Evolutionary conservation across 352 stramenopile genomes (phyloP), one percentile per base, ranked within the genome.

Genomic region (Phytophthora gonapodyides): DNA sequence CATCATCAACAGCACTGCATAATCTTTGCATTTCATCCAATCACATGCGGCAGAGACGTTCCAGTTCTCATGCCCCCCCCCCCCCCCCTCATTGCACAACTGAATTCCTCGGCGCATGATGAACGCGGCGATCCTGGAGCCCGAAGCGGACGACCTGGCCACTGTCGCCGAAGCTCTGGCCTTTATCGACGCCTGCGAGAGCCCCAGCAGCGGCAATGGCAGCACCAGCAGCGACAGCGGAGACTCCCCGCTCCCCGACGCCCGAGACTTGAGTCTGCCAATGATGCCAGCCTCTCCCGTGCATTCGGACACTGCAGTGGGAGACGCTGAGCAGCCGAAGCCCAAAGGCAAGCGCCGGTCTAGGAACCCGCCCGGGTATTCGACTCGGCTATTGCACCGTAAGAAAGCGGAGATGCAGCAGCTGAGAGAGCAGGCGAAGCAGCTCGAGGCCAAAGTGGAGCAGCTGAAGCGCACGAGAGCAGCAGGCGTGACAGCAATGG

Each of bases 341-440:
- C 31, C 49, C n/a, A 67, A 67, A 24, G 57, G 45, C 31, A 67
- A 59, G 35, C 57, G 57, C 6, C 34, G 33, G 7, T 66, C 63
- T 2, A 71, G 51, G 46, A 71, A 57, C 40, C 52, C 61, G 0
- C 61, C 62, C 38, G 62, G 61, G 4, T 71, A 69, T 41, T 75
- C 67, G 21, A 75, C 67, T 15, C 35, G 15, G 6, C 31, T 75
- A 7, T n/a, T 71, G 56, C 67, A 69, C 16, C 67, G 67, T 3
- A 75, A 75, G 36, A 69, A 70, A 47, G 67, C 51, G 15, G 62
- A 75, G 57, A 68, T 75, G 55, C 50, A 63, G 34, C 41, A 65
- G 15, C 35, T 75, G 15, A 33, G 61, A 1, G 47, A 65, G 13
- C 27, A 71, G 41, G 57, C 57, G 19, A 8, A 52, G 44, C 38